Evolutionary conservation across 2,329 filamentous ascomycete genomes (phyloP).

Genomic region (Chrysoporthe austroafricana): DNA sequence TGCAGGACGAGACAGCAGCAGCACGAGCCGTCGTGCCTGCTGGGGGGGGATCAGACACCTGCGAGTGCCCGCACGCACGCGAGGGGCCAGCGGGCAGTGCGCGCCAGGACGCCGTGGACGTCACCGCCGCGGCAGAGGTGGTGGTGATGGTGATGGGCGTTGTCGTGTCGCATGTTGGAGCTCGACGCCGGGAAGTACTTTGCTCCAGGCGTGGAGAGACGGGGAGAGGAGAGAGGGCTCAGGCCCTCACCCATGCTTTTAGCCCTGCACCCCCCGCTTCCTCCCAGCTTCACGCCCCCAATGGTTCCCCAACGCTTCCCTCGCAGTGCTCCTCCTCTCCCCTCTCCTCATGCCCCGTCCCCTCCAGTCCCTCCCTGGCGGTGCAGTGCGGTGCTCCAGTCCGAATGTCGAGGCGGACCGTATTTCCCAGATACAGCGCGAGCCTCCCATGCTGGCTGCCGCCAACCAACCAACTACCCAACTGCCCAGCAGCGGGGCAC

Average conservation of each 20-base stretch:
- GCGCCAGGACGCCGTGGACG: too few relatives aligned
- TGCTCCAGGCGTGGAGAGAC: not conserved
- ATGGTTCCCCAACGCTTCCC: not conserved
- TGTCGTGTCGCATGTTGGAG: too few relatives aligned
- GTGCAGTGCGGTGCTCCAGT: not conserved
- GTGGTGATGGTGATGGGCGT: too few relatives aligned
- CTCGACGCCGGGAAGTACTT: too few relatives aligned
- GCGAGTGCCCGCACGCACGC: too few relatives aligned
- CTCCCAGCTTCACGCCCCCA: not conserved
- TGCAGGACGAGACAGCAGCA: too few relatives aligned
- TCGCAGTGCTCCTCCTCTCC: not conserved
- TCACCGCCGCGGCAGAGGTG: too few relatives aligned
- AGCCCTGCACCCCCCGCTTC: conserved; percentile 2
- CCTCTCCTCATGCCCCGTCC: too few relatives aligned
- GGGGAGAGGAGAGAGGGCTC: not conserved
- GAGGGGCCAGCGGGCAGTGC: too few relatives aligned
- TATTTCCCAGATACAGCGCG: not conserved
- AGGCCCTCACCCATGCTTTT: not conserved
- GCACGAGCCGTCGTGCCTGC: too few relatives aligned
- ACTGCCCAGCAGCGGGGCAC: not conserved
- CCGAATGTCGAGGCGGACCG: conserved; percentile 2
- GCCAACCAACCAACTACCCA: not conserved
- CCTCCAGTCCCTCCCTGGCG: too few relatives aligned
- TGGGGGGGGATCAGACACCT: too few relatives aligned
- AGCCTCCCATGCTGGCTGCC: not conserved